A percentile compares a stretch with the other conserved stretches of the same genome.
phyloP scores from a whole-genome alignment of 2,329 filamentous ascomycete genomes.

The Alternaria sp. region DNA sequence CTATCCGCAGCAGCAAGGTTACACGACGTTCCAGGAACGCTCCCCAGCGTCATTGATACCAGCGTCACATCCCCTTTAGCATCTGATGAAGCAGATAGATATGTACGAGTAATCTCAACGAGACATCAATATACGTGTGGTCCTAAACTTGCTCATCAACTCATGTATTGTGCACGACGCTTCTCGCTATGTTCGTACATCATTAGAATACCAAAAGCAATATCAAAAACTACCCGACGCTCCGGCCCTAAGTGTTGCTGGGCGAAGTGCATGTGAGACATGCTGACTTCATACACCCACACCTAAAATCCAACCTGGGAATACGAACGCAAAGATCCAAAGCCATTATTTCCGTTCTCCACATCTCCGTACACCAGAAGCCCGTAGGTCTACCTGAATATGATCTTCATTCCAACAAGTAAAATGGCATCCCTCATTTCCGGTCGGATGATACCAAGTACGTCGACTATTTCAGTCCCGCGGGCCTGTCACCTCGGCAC shows the following conservation, averaged over 20 bases:
- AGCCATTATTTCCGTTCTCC: not conserved
- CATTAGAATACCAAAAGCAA: constrained; percentile 7
- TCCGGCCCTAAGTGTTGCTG: not conserved
- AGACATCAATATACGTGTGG: not conserved
- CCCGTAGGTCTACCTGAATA: constrained; percentile 1
- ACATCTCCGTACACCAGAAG: constrained; percentile 2
- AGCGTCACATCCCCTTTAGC: not conserved
- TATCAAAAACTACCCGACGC: constrained; percentile 7
- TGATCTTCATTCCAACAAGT: not conserved
- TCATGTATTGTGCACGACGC: not conserved
- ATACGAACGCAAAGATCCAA: constrained; percentile 4
- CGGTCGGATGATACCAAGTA: not conserved
- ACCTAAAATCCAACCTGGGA: not conserved
- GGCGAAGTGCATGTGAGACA: not conserved
- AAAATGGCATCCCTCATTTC: not conserved
- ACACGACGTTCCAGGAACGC: constrained; percentile 6
- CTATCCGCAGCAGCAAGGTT: constrained; percentile 11
- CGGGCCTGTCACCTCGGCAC: constrained; percentile 45
- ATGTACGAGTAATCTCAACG: not conserved
- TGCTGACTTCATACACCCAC: not conserved
- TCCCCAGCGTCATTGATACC: not conserved
- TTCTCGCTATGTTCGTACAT: not conserved
- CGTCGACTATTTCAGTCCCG: constrained; percentile 19
- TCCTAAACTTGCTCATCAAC: not conserved
- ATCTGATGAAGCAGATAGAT: not conserved